Evolutionary conservation across 2,329 filamentous ascomycete genomes (phyloP).

Genomic region (Fusarium poae): DNA sequence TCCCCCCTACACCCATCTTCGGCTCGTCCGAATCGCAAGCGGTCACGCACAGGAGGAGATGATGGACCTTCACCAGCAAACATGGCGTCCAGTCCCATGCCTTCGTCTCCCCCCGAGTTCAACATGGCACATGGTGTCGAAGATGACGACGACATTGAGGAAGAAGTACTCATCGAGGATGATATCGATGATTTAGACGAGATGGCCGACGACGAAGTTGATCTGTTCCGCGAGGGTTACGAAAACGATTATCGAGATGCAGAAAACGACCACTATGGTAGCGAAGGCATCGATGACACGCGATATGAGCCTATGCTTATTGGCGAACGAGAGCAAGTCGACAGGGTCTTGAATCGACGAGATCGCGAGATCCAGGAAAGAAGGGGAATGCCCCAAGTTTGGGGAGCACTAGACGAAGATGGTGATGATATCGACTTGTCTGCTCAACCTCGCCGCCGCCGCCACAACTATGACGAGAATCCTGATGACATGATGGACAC

Average conservation of each 20-base stretch:
- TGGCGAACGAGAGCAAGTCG: constrained; percentile 76
- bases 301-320: constrained; percentile 79
- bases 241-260: constrained; percentile 78
- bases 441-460: constrained; percentile 83
- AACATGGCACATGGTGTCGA: constrained; percentile 75
- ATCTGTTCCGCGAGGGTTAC: constrained; percentile 80
- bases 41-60: constrained; percentile 65
- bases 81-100: constrained; percentile 71
- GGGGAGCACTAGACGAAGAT: constrained; percentile 81
- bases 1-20: constrained; percentile 88
- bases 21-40: constrained; percentile 66
- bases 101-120: constrained; percentile 73
- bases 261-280: constrained; percentile 77
- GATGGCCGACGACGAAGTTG: constrained; percentile 83
- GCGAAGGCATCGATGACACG: constrained; percentile 80
- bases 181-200: constrained; percentile 84
- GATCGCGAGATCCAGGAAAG: constrained; percentile 61
- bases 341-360: constrained; percentile 78
- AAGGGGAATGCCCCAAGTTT: constrained; percentile 73
- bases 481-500: constrained; percentile 91
- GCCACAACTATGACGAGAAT: constrained; percentile 94
- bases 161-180: constrained; percentile 78
- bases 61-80: constrained; percentile 66
- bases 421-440: constrained; percentile 88
- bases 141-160: constrained; percentile 78